Percentiles rank a stretch among this genome's conserved stretches.
Conservation (phyloP, 441 rosid species). For the Gossypium aridum region DNA sequence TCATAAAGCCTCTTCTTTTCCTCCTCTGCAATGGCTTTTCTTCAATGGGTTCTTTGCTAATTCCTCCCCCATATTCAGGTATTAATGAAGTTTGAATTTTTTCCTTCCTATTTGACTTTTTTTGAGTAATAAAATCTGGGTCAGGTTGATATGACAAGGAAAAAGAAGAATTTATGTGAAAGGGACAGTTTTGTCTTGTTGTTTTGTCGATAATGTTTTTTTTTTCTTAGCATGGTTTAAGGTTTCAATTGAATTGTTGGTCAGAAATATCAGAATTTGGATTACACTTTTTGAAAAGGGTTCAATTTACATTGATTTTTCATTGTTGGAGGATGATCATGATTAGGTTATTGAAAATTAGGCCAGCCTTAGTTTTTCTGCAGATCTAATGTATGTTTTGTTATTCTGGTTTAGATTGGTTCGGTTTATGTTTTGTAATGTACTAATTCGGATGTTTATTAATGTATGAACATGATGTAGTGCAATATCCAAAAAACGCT, state of each 20-base stretch:
- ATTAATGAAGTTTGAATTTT: constrained; percentile 8
- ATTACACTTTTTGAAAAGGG: background rate
- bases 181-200: constrained; percentile 4
- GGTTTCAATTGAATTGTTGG: background rate
- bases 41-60: constrained; percentile 20
- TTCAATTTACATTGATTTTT: background rate
- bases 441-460: too few relatives aligned
- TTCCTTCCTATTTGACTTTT: background rate
- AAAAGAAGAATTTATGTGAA: background rate
- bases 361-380: background rate
- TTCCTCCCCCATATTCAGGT: constrained; percentile 17
- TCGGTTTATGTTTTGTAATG: too few relatives aligned
- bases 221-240: background rate
- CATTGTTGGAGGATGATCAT: background rate
- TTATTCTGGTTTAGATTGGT: too few relatives aligned
- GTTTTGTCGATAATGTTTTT: background rate
- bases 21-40: constrained; percentile 21
- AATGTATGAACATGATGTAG: constrained; percentile 1
- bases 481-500: background rate
- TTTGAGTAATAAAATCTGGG: background rate
- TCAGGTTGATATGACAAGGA: background rate
- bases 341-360: background rate
- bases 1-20: constrained; percentile 7
- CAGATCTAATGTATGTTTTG: background rate
- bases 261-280: background rate